Base-by-base conservation (phyloP, 2,329 filamentous ascomycete species). In the Xylaria sp. region DNA sequence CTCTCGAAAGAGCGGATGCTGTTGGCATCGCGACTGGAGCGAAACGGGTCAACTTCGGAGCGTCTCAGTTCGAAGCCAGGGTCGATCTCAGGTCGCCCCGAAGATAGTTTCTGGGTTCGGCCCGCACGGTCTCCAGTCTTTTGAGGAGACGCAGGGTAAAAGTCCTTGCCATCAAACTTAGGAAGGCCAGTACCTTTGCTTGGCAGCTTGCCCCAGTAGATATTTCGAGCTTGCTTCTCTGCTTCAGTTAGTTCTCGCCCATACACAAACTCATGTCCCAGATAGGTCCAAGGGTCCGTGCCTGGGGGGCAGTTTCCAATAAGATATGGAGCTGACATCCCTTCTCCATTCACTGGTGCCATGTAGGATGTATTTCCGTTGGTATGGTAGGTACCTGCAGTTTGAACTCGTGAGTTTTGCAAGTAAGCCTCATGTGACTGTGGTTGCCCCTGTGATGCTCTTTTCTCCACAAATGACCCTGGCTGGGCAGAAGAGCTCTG, bases 131-230 rank as follows among this genome's bases (percentile, higher is more conserved):
- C 62, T 28, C 17, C 45, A 15, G 55, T 69, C 70, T 83, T 84
- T 64, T 74, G 72, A 1, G 84, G 84, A 0, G 86, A 87, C 2
- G 84, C 76, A 31, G 83, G 84, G 64, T 88, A 89, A 67, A 89
- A 89, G 71, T 88, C 81, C 71, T 86, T 87, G 23, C 87, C 86
- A 67, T 89, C 86, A 68, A 87, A 89, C 72, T 86, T 88, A 35
- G 87, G 86, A 42, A 88, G 76, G 2, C 85, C 84, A 35, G 77
- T 79, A 51, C 82, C 78, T 66, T 82, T 79, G 31, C 76, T 78
- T 43, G 85, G 81, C 15, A 83, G 81, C 45, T 84, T 82, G 9
- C 84, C 85, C 84, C 86, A 89, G 71, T 87, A 89, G 65, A 87
- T 75, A 65, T 83, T 81, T 46, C 86, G 83, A 65, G 87, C 84